A percentile compares a stretch with the other conserved stretches of the same genome.
phyloP scores from a whole-genome alignment of 2,329 filamentous ascomycete genomes.

The Fusarium sp. region DNA sequence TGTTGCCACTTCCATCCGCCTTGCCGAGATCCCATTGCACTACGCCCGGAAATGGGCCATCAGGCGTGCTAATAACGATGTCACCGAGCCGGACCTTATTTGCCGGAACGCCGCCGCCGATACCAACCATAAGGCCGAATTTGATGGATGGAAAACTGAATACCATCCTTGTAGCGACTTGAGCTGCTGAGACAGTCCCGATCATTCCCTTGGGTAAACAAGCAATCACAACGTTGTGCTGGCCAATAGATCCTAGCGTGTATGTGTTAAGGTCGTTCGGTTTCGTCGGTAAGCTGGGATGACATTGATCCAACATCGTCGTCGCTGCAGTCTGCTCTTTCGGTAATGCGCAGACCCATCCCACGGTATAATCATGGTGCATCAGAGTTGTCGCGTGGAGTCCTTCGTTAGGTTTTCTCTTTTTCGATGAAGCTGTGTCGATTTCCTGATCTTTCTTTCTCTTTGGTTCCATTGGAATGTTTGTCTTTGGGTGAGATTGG shows the following conservation, averaged over 20 bases:
- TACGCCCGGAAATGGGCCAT: constrained; percentile 1
- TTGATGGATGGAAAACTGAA: constrained; percentile 15
- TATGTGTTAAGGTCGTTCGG: constrained; percentile 8
- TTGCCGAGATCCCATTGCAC: constrained; percentile 28
- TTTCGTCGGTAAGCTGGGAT: neutral
- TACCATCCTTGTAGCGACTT: constrained; percentile 1
- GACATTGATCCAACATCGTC: constrained; percentile 2
- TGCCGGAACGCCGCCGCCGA: constrained; percentile 23
- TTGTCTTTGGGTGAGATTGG: too few species aligned
- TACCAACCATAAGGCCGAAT: constrained; percentile 16
- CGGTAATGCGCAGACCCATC: too few species aligned
- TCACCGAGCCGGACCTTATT: constrained; percentile 22
- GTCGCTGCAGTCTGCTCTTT: neutral
- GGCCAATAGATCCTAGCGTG: neutral
- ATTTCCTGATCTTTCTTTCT: too few species aligned
- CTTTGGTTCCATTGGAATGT: too few species aligned
- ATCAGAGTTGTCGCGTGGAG: too few species aligned
- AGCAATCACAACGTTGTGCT: constrained; percentile 13
- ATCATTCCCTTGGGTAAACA: neutral
- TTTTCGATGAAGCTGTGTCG: too few species aligned
- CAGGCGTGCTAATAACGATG: constrained; percentile 16
- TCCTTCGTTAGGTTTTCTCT: too few species aligned
- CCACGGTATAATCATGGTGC: too few species aligned
- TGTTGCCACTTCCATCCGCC: neutral
- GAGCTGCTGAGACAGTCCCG: neutral